These are phyloP conservation scores for Paramecium sexaurelia DNA, from an alignment of 73 alveolate species.

Conservation along the genomic window DNA sequence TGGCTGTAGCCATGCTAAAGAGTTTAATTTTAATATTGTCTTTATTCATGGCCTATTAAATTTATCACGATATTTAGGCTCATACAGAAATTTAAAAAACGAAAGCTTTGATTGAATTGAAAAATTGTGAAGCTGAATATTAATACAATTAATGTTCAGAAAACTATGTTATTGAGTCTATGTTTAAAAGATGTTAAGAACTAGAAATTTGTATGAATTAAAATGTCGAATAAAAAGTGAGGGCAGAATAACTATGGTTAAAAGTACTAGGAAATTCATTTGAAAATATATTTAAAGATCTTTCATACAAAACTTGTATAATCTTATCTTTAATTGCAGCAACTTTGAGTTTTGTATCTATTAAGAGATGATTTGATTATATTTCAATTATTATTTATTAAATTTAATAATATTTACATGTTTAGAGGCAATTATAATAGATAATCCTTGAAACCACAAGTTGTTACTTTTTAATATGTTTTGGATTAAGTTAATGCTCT, in stretches of 20 bases:
- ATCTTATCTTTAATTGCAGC: background rate
- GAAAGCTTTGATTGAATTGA: background rate
- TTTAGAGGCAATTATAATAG: conserved; percentile 8
- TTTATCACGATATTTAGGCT: background rate
- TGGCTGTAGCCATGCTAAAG: background rate
- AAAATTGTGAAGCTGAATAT: background rate
- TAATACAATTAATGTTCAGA: background rate
- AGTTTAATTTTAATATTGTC: background rate
- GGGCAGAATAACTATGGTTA: background rate
- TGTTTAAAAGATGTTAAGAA: background rate
- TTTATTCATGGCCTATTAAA: background rate
- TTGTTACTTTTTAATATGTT: background rate
- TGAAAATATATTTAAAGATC: background rate
- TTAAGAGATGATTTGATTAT: background rate
- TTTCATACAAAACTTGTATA: background rate
- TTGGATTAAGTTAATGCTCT: background rate
- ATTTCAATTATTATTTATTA: background rate
- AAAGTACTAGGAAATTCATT: background rate
- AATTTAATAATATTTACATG: background rate
- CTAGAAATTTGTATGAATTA: background rate
- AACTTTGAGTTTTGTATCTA: background rate
- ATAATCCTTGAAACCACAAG: background rate
- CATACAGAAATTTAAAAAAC: background rate
- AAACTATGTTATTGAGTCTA: background rate
- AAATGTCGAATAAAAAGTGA: background rate